Conservation (phyloP, 306 rosid genomes). For the Fagus crenata region DNA sequence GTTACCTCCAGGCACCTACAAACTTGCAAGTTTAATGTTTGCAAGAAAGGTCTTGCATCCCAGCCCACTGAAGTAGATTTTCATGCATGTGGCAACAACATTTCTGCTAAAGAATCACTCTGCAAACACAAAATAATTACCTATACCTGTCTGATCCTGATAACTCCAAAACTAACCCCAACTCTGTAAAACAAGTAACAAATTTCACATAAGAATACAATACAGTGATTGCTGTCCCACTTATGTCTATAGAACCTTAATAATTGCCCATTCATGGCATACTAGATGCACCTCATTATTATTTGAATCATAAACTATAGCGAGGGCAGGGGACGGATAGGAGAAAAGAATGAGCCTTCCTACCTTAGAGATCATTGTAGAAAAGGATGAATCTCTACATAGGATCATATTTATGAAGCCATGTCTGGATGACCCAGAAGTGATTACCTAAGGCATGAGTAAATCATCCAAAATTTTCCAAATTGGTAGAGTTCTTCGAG, state of each 20-base stretch:
- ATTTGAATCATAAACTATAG: slow-evolving; percentile 15
- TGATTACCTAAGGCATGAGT: slow-evolving; percentile 39
- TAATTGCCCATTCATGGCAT: slow-evolving; percentile 16
- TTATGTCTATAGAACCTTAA: not conserved
- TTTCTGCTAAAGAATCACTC: slow-evolving; percentile 24
- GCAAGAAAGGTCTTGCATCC: slow-evolving; percentile 30
- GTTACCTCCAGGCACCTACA: slow-evolving; percentile 42
- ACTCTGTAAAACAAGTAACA: slow-evolving; percentile 19
- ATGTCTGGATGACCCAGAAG: slow-evolving; percentile 15
- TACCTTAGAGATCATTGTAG: slow-evolving; percentile 17
- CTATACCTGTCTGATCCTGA: slow-evolving; percentile 24
- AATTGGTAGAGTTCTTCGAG: slow-evolving; percentile 36
- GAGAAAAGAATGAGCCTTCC: slow-evolving; percentile 1
- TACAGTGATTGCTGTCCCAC: not conserved
- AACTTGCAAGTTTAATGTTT: slow-evolving; percentile 27
- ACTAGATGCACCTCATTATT: slow-evolving; percentile 24
- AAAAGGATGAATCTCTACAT: slow-evolving; percentile 16
- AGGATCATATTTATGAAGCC: slow-evolving; percentile 14
- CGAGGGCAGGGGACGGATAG: slow-evolving; percentile 1
- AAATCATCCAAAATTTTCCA: slow-evolving; percentile 42
- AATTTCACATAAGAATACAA: slow-evolving; percentile 13
- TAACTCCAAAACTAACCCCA: slow-evolving; percentile 34
- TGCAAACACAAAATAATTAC: slow-evolving; percentile 30
- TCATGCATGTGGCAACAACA: slow-evolving; percentile 26
- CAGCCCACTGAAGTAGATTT: slow-evolving; percentile 30